Evolutionary conservation across 805 yeast species (phyloP).

Genomic region (Grigorovia yakushimaensis): DNA sequence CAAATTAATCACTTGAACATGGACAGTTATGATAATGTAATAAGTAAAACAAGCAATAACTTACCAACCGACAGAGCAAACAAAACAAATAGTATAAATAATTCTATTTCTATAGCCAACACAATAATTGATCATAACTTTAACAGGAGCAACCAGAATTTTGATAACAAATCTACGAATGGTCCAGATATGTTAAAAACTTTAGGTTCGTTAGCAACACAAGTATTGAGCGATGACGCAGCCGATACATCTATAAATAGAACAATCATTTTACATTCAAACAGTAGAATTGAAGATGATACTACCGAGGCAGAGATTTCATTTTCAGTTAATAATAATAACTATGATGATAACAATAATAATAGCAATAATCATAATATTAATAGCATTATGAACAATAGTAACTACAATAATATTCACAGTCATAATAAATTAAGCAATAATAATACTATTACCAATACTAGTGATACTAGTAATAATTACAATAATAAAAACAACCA

Average conservation of each 20-base stretch:
- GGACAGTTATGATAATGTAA: background rate
- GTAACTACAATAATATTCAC: background rate
- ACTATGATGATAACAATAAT: background rate
- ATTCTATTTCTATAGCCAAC: no score
- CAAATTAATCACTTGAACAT: background rate
- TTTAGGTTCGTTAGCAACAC: slow-evolving; percentile 45
- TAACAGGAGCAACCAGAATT: no score
- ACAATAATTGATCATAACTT: no score
- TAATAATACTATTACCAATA: background rate
- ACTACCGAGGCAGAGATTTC: slow-evolving; percentile 12
- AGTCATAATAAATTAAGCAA: background rate
- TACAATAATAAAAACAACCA: slow-evolving; percentile 3
- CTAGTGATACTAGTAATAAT: background rate
- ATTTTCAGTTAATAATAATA: slow-evolving; percentile 3
- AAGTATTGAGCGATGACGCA: slow-evolving; percentile 30
- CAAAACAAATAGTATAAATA: no score
- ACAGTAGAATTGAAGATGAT: slow-evolving; percentile 8
- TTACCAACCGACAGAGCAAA: no score
- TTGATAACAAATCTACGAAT: background rate
- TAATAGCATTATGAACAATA: background rate
- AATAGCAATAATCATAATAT: background rate
- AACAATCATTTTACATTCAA: slow-evolving; percentile 4
- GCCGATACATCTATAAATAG: slow-evolving; percentile 9
- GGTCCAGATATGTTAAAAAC: slow-evolving; percentile 33
- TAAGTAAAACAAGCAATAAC: no score